Base-by-base conservation (phyloP, 2,329 filamentous ascomycete species). In the Lecanicillium sp. region DNA sequence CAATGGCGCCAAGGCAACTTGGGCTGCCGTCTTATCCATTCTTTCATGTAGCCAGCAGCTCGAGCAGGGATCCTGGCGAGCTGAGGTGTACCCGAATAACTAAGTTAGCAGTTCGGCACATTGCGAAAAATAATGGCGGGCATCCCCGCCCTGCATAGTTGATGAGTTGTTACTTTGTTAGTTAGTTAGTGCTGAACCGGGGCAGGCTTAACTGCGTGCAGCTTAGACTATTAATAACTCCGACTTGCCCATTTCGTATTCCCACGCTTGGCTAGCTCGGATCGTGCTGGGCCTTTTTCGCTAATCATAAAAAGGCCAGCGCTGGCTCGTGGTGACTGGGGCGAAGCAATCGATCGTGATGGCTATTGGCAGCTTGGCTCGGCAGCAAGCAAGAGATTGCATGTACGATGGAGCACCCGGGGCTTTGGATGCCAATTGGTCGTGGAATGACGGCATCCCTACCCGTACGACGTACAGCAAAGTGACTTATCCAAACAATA, bases 221-320 rank as follows among this genome's bases (percentile, higher is more conserved):
- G 30, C 3, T 15, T 38, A 30, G 43, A 23, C 43, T 45, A 45
- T 38, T 29, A 30, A 45, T 45, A 38, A 45, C 24, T 10, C 15
- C 12, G 19, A 9, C 26, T 30, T 23, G n/a, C 17, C 19, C n/a
- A 43, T 29, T 37, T 24, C 32, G 40, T 43, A 33, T 37, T 47
- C 36, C 24, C 44, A 46, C 24, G 17, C 36, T 47, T 39, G 44
- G 44, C 44, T 47, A 40, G 44, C 35, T 20, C 20, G 27, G 44
- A 46, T 46, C 44, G 44, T n/a, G 27, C 27, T 15, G 29, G n/a
- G 14, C n/a, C n/a, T n/a, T n/a, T 7, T 45, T 45, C 33, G 43
- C 43, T 38, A 45, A 45, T 45, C 42, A 32, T 12, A 37, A 29
- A n/a, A n/a, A n/a, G n/a, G n/a, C n/a, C n/a, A n/a, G n/a, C n/a